Conservation (phyloP, 345 rosid species). For the Lepidium sativum region DNA sequence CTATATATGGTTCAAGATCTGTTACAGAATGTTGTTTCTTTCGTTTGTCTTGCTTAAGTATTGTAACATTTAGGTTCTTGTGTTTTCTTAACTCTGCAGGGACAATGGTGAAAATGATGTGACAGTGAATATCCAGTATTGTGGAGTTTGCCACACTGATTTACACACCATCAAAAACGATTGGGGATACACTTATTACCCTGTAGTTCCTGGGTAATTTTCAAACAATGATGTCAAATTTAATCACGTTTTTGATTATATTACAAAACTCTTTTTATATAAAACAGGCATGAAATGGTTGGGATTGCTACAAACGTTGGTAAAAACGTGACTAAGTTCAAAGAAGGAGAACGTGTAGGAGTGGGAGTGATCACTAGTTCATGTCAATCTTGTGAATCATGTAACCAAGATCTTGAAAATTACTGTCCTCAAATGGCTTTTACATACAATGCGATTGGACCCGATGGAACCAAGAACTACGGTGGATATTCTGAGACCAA, state of each 20-base stretch:
- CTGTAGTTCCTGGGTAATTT: slow-evolving; percentile 75
- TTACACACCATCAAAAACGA: slow-evolving; percentile 56
- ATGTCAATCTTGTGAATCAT: slow-evolving; percentile 61
- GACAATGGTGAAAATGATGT: slow-evolving; percentile 77
- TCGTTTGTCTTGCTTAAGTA: background rate
- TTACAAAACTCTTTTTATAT: background rate
- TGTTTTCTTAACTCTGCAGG: slow-evolving; percentile 31
- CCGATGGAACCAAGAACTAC: slow-evolving; percentile 52
- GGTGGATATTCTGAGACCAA: slow-evolving; percentile 77
- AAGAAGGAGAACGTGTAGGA: slow-evolving; percentile 60
- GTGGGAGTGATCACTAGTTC: slow-evolving; percentile 72
- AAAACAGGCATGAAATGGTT: slow-evolving; percentile 73
- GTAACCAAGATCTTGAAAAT: slow-evolving; percentile 68
- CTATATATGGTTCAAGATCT: background rate
- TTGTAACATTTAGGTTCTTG: background rate
- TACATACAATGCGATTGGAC: slow-evolving; percentile 42
- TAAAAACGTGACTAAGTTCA: slow-evolving; percentile 54
- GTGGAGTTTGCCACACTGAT: slow-evolving; percentile 87
- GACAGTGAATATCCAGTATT: slow-evolving; percentile 61
- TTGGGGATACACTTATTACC: slow-evolving; percentile 63
- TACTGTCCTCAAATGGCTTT: slow-evolving; percentile 50
- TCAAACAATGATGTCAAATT: background rate
- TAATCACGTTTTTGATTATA: background rate
- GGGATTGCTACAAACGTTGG: slow-evolving; percentile 63
- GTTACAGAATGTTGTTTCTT: background rate